Base-by-base conservation (phyloP, 2,329 filamentous ascomycete species). In the Beauveria bassiana region DNA sequence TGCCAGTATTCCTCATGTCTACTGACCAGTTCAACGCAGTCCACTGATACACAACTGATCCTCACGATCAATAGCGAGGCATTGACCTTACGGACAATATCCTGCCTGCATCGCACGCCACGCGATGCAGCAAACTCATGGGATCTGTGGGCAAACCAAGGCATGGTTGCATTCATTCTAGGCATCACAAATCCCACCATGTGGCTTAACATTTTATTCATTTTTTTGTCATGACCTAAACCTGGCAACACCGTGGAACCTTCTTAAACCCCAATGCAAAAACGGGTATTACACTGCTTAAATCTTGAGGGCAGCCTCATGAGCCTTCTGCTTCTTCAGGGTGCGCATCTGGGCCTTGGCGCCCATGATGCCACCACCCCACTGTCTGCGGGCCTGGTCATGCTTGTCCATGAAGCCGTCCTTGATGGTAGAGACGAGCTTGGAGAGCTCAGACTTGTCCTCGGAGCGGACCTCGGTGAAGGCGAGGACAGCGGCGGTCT, bases 311-410 rank as follows among this genome's bases (percentile, higher is more conserved):
- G 95, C 93, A 75, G 80, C 81, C 81, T 98, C 95, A 67, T 95
- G 75, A 75, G 93, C 92, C 89, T 97, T 97, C 81, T 89, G 86
- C 85, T 91, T 91, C 90, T 96, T 97, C 79, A 81, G 79, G 66
- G 80, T 84, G 74, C 81, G 81, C 80, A 84, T 85, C 79, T 86
- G 86, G 75, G 95, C 93, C 91, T 99, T 99, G 77, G 88, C 84
- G 74, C 95, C 84, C 93, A 99, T 97, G 83, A 99, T 97, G 80
- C 96, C 96, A 86, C 95, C 95, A 83, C 96, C 95, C 95, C 96
- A 99, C 82, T 93, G 90, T 78, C 89, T 88, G 80, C 91, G 89
- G 73, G 85, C 80, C 76, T 92, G 89, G 82, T 98, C 93, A 78
- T 90, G 90, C 87, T 96, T 96, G 80, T 96, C 92, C 73, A 90